Evolutionary conservation across 306 rosid genomes (phyloP).

Genomic region (Vigna nakashimae): DNA sequence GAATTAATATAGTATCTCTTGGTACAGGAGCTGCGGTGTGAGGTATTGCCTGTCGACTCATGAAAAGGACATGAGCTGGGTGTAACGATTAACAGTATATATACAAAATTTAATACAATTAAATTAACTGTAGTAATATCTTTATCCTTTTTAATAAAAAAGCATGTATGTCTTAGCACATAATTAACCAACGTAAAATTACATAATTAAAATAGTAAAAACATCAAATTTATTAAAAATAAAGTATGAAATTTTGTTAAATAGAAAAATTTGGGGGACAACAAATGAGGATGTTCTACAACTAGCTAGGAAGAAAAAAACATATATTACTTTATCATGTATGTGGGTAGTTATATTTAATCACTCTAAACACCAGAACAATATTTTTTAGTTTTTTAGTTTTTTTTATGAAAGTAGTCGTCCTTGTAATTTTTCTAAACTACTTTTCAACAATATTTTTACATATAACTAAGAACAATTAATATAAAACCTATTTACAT

Average conservation of each 20-base stretch:
- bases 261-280: not conserved
- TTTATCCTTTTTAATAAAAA: not conserved
- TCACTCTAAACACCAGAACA: no score
- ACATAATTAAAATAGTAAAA: not conserved
- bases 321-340: not conserved
- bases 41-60: not conserved
- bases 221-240: not conserved
- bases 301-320: not conserved
- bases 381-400: no score
- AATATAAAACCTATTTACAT: no score
- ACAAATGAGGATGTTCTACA: not conserved
- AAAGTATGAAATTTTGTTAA: not conserved
- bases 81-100: not conserved
- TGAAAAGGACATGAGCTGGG: not conserved
- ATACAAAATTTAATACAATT: not conserved
- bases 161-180: not conserved
- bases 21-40: not conserved
- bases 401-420: no score
- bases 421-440: no score
- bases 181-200: not conserved
- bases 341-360: not conserved
- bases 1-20: slow-evolving; percentile 28
- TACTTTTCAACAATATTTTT: no score
- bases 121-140: not conserved
- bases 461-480: no score